A percentile compares a stretch with the other conserved stretches of the same genome.
Evolutionary conservation across 1,139 yeast species (phyloP).

Genomic region (Taiozyma onychis): DNA sequence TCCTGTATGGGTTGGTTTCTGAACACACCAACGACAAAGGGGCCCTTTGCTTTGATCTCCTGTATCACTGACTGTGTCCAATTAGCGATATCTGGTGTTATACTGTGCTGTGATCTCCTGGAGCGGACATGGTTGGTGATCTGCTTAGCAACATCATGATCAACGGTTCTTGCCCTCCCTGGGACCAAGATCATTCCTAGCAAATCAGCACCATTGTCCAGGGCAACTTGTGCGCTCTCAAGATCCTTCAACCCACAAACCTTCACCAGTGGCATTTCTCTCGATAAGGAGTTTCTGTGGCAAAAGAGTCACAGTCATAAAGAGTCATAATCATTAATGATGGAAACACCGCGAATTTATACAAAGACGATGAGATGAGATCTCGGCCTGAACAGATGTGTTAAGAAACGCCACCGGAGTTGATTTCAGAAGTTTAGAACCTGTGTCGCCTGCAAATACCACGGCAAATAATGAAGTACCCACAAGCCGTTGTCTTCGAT

Average conservation of each 20-base stretch:
- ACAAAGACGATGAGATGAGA: background rate
- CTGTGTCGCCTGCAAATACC: no score
- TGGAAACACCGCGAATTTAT: no score
- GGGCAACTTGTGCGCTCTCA: conserved; percentile 66
- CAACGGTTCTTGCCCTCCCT: conserved; percentile 65
- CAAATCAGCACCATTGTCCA: conserved; percentile 65
- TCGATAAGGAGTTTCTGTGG: no score
- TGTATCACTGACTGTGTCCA: conserved; percentile 10
- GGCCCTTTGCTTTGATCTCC: conserved; percentile 46
- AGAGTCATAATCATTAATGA: background rate
- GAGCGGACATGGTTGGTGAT: conserved; percentile 39
- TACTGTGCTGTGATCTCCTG: conserved; percentile 14
- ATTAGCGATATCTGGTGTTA: conserved; percentile 1
- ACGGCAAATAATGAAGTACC: conserved; percentile 28
- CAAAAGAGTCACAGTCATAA: no score
- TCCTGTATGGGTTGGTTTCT: conserved; percentile 71
- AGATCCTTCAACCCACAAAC: conserved; percentile 74
- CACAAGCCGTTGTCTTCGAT: conserved; percentile 65
- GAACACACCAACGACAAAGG: conserved; percentile 84
- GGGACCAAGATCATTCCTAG: conserved; percentile 89
- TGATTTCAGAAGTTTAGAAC: no score
- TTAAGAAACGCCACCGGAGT: no score
- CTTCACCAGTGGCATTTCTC: conserved; percentile 36
- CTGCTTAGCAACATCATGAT: conserved; percentile 43
- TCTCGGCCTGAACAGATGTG: background rate